Evolutionary conservation across 768 basidiomycete genomes (phyloP).

Genomic region (Collybiopsis confluens): DNA sequence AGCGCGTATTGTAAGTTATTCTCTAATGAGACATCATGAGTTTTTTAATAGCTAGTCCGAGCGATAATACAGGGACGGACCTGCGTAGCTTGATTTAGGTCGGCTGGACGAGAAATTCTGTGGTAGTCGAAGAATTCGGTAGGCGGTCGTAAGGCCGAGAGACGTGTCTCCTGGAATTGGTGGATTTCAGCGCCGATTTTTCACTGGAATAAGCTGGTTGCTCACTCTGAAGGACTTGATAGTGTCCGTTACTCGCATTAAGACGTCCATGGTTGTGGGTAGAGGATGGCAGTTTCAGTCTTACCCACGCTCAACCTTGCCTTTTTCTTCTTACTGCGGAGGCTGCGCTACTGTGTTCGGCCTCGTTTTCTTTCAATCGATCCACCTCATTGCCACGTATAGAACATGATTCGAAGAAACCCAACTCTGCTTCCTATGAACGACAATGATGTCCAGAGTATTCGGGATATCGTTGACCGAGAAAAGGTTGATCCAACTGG

Average conservation of each 20-base stretch:
- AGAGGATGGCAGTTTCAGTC: conserved; percentile 6
- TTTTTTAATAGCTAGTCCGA: neutral
- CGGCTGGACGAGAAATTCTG: conserved; percentile 78
- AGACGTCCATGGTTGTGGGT: conserved; percentile 49
- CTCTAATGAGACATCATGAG: conserved; percentile 43
- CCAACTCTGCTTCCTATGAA: conserved; percentile 76
- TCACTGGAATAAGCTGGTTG: conserved; percentile 12
- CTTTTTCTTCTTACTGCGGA: no score
- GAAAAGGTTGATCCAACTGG: conserved; percentile 39
- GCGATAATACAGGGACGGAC: conserved; percentile 34
- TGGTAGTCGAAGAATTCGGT: conserved; percentile 82
- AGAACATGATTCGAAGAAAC: conserved; percentile 65
- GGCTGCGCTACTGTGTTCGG: neutral
- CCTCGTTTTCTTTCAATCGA: neutral
- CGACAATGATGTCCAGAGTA: conserved; percentile 75
- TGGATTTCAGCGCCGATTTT: neutral
- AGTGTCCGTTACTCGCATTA: conserved; percentile 63
- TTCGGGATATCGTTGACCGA: conserved; percentile 55
- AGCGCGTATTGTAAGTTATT: conserved; percentile 92
- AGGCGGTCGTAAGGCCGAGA: conserved; percentile 70
- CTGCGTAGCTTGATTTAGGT: conserved; percentile 74
- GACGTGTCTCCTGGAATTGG: conserved; percentile 61
- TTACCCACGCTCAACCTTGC: neutral
- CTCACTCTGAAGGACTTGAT: conserved; percentile 68
- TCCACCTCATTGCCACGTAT: conserved; percentile 8